Evolutionary conservation across 768 basidiomycete species (phyloP).

Genomic region (Pleurotus tuoliensis): DNA sequence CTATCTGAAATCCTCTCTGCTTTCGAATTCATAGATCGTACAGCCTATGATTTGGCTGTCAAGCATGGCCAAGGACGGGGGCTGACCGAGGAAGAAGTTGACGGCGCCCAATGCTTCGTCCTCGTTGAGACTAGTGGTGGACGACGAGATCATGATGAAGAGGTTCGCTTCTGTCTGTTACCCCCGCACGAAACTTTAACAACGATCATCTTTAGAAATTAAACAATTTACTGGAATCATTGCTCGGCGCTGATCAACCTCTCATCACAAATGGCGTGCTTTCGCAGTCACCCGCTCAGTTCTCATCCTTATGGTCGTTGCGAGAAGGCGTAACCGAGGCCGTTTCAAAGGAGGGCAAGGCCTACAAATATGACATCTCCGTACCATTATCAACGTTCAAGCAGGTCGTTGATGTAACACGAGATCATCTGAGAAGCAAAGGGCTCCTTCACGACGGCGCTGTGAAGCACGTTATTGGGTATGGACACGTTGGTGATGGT

Average conservation of each 20-base stretch:
- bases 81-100: conserved; percentile 67
- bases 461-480: conserved; percentile 86
- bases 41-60: conserved; percentile 78
- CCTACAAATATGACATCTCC: conserved; percentile 96
- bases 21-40: conserved; percentile 93
- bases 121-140: conserved; percentile 94
- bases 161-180: conserved; percentile 45
- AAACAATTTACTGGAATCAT: conserved; percentile 65
- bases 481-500: conserved; percentile 98
- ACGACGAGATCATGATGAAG: conserved; percentile 88
- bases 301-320: conserved; percentile 84
- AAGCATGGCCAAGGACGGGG: conserved; percentile 80
- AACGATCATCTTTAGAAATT: conserved; percentile 64
- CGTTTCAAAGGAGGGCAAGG: conserved; percentile 87
- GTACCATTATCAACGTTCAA: conserved; percentile 87
- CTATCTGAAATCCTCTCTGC: conserved; percentile 95
- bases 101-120: conserved; percentile 83
- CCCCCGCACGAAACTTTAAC: not conserved
- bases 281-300: conserved; percentile 87
- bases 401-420: conserved; percentile 76
- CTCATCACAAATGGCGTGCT: conserved; percentile 88
- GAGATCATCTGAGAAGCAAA: conserved; percentile 64
- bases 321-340: conserved; percentile 93
- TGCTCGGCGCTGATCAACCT: conserved; percentile 68
- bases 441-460: conserved; percentile 68